Evolutionary conservation across 805 yeast species (phyloP), one percentile per base, ranked within the genome.

Genomic region (Yarrowia hollandica): DNA sequence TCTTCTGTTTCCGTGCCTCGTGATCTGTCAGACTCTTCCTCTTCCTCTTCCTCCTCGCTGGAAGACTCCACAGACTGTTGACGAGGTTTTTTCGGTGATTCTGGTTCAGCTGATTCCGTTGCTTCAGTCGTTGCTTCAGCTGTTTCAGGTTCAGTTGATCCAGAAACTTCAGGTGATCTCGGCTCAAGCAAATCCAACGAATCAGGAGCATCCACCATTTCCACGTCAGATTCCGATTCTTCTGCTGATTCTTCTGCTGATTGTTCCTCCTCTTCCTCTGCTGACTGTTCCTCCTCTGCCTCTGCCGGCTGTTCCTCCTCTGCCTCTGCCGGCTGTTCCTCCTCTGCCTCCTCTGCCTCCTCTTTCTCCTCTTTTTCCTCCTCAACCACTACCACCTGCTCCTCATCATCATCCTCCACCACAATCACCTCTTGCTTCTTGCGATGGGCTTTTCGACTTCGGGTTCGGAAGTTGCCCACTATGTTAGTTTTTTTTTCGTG

Each of bases 391-490:
- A n/a, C 44, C 26, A 14, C 41, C 16, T 21, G 15, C 9, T 39
- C 34, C 10, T 18, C n/a, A 3, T 8, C 26, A 5, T 9, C 26
- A 5, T 14, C 26, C 15, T 28, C 26, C 12, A 5, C 19, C 46
- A 11, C 48, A 12, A 26, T 26, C 23, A 41, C 33, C 22, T 41
- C 48, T 23, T 26, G 9, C n/a, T 8, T 28, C 37, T 30, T 21
- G 54, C 37, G 54, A 30, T 44, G 54, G 54, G 54, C 54, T 26
- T 31, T 31, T 44, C 54, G 54, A 21, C 35, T 21, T 30, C 54
- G 54, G 37, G 54, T 21, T 44, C 54, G 54, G 28, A 44, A 28
- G 35, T 44, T 30, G 54, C 37, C 35, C 54, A 44, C 54, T 44
- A 18, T 3, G 54, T 44, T 44, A 44, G 54, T 44, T 12, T 6